Base-by-base conservation (phyloP, 2,329 filamentous ascomycete species). In the Diaporthe citrichinensis region DNA sequence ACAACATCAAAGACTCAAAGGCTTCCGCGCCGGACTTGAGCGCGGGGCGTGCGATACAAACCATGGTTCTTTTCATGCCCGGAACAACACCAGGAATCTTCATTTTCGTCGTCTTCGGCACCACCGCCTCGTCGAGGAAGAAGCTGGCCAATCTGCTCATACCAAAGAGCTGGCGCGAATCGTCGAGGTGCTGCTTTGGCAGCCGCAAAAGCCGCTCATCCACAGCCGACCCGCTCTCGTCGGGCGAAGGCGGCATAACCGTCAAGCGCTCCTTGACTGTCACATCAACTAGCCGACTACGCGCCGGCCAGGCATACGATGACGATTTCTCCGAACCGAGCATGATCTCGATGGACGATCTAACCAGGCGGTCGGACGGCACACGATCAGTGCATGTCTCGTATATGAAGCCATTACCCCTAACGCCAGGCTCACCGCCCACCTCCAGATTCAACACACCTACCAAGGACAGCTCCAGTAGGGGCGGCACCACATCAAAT, bases 11-110 rank as follows among this genome's bases (percentile, higher is more conserved):
- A 9, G 78, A 78, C 67, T 61, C 72, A 9, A 41, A 71, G 34
- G 58, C 62, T 20, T 57, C 68, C 7, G 71, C 49, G 15, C 78
- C 78, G 4, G 77, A 80, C 44, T 57, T 79, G 17, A 79, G 77
- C 65, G 36, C 58, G 1, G 75, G 65, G n/a, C 78, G 74, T 28
- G 78, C 78, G 4, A 49, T 67, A 34, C 67, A 68, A 17, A 76
- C 76, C 9, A 51, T 79, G 39, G 73, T 76, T n/a, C 67, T 80
- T 14, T 78, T 77, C 72, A 78, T 80, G 25, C 79, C 79, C 2
- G 78, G 79, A 4, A 80, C 79, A 41, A 77, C 78, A 10, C 78
- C 79, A 17, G 79, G 78, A 9, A 77, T 80, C 1, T 79, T 77
- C 10, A 41, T 78, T 1, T 79, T 79, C 53, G 20, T 80, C 23